Conservation (phyloP, 331 rosid species). For the Pyrus hybrid region DNA sequence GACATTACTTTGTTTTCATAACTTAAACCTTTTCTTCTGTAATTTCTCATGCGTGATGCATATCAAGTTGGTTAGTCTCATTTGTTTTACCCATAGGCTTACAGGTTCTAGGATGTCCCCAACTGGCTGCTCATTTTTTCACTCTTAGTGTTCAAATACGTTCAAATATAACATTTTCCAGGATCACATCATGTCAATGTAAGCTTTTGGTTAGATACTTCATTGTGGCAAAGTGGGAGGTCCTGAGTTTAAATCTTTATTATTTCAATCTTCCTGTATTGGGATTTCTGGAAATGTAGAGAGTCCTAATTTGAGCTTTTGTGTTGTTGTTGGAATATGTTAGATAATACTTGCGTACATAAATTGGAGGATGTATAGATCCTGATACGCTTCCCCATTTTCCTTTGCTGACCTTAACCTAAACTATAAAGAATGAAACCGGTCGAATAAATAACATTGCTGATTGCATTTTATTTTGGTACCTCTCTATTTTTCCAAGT, state of each 20-base stretch:
- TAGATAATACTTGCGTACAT: neutral
- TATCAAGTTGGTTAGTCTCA: neutral
- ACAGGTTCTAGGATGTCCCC: too few relatives aligned
- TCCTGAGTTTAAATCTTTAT: neutral
- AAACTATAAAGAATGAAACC: neutral
- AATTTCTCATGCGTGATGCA: neutral
- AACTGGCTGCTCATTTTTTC: neutral
- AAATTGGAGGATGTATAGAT: neutral
- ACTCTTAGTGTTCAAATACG: neutral
- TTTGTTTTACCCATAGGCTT: neutral
- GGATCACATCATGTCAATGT: neutral
- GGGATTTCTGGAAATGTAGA: neutral
- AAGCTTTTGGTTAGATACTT: neutral
- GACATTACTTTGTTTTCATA: neutral
- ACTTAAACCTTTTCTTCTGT: neutral
- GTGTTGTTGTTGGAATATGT: neutral
- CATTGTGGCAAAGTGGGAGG: neutral
- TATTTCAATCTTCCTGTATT: neutral
- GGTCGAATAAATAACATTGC: neutral
- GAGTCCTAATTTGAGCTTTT: neutral
- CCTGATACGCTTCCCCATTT: neutral
- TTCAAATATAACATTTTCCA: neutral
- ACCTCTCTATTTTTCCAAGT: conserved; percentile 26
- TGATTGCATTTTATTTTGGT: conserved; percentile 5
- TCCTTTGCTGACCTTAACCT: neutral